Base-by-base conservation (phyloP, 2,329 filamentous ascomycete species). In the Aspergillus persii region DNA sequence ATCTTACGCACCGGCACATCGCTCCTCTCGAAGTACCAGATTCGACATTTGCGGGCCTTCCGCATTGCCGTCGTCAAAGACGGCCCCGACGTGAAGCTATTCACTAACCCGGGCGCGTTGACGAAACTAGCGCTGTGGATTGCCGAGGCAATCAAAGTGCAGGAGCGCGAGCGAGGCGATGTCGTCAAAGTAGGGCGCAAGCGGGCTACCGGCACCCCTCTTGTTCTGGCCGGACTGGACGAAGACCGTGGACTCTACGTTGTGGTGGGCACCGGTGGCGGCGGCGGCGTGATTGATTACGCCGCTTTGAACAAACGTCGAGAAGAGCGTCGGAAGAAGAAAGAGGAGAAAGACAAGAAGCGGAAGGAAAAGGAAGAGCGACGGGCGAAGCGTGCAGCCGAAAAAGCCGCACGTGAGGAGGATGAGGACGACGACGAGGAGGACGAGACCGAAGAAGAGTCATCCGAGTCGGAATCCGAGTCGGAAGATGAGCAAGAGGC, bases 11-110 rank as follows among this genome's bases (percentile, higher is more conserved):
- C 94, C 0, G 95, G 95, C 41, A 96, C 92, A 1, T 89, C 91
- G 0, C 83, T 99, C 30, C 90, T 99, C 60, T 91, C 92, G 65
- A 99, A 99, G 78, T 89, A 90, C 59, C 93, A 97, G 69, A 96
- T 99, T 71, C 90, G 92, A 41, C 92, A 97, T 73, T 81, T 99
- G 15, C 87, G 92, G 51, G 90, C 94, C 0, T 99, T 98, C 74
- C 90, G 95, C 53, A 92, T 99, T 83, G 96, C 91, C 36, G 90
- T 98, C 3, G 92, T 99, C 67, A 96, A 96, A 72, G 95, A 98
- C 70, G 92, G 94, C 0, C 92, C 93, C 0, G 95, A 98, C 68
- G 89, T 96, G 0, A 79, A 85, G n/a, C 83, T 98, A 9, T 99
- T 99, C 77, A 92, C 89, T 0, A 94, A 98, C 70, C 93, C 95